Evolutionary conservation across 805 yeast species (phyloP).

Genomic region (Candida sphagnicola): DNA sequence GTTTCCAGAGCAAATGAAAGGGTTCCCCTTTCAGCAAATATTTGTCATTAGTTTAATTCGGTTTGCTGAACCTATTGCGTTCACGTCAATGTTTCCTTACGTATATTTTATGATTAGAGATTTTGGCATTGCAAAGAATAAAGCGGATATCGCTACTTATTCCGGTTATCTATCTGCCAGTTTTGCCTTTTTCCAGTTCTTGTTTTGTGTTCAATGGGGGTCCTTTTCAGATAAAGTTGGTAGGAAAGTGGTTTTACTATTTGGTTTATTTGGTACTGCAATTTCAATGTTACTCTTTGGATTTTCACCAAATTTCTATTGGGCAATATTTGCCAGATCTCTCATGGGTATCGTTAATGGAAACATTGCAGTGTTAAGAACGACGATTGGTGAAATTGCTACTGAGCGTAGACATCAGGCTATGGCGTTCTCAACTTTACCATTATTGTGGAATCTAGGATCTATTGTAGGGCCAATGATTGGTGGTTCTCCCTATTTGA

Average conservation of each 20-base stretch:
- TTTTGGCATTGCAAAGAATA: slow-evolving; percentile 46
- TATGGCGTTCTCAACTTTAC: slow-evolving; percentile 57
- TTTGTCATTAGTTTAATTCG: slow-evolving; percentile 39
- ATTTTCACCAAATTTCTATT: slow-evolving; percentile 46
- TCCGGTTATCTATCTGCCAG: slow-evolving; percentile 60
- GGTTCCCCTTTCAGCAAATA: slow-evolving; percentile 54
- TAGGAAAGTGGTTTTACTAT: slow-evolving; percentile 48
- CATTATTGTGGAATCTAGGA: slow-evolving; percentile 60
- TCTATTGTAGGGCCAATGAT: slow-evolving; percentile 58
- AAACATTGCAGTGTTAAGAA: slow-evolving; percentile 61
- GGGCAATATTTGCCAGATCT: slow-evolving; percentile 52
- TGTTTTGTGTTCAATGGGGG: slow-evolving; percentile 62
- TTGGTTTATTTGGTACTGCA: slow-evolving; percentile 52
- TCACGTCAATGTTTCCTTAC: slow-evolving; percentile 62
- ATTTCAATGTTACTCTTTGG: slow-evolving; percentile 50
- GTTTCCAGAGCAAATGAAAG: slow-evolving; percentile 49
- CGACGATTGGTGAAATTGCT: slow-evolving; percentile 59
- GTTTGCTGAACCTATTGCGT: slow-evolving; percentile 60
- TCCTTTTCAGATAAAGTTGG: slow-evolving; percentile 51
- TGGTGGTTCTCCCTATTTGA: slow-evolving; percentile 48
- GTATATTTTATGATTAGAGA: slow-evolving; percentile 61
- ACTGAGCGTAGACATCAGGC: slow-evolving; percentile 56
- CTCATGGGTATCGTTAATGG: slow-evolving; percentile 59
- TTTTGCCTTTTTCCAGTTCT: slow-evolving; percentile 59
- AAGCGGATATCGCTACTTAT: slow-evolving; percentile 53